A percentile compares a stretch with the other conserved stretches of the same genome.
phyloP scores from a whole-genome alignment of 2,329 filamentous ascomycete species.

The Microcyclosporella mali region DNA sequence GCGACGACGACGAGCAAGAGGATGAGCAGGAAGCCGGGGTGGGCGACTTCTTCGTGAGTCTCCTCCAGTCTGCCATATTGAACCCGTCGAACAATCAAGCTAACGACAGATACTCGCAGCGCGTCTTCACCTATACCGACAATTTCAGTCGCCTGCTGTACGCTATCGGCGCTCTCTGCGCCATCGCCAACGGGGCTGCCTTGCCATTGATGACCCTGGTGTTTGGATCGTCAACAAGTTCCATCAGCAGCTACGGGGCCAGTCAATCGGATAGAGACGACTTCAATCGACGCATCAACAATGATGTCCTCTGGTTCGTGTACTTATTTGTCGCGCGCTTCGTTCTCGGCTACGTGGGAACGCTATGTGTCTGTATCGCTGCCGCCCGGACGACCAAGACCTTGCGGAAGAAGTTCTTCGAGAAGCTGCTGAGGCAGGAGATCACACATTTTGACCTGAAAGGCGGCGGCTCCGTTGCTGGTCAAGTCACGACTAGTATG shows the following conservation, averaged over 20 bases:
- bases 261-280: neutral
- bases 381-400: conserved; percentile 47
- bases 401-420: conserved; percentile 57
- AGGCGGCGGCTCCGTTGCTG: conserved; percentile 41
- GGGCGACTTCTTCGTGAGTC: too few relatives aligned
- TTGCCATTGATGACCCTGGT: conserved; percentile 3
- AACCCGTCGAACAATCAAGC: too few relatives aligned
- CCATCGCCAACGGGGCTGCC: neutral
- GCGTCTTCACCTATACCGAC: too few relatives aligned
- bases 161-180: too few relatives aligned
- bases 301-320: conserved; percentile 1
- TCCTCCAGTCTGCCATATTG: too few relatives aligned
- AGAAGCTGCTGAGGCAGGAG: conserved; percentile 57
- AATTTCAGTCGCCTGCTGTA: too few relatives aligned
- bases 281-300: neutral
- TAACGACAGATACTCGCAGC: too few relatives aligned
- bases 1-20: too few relatives aligned
- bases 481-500: conserved; percentile 7
- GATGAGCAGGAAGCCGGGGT: too few relatives aligned
- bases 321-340: neutral
- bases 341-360: conserved; percentile 1
- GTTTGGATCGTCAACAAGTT: neutral
- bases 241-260: neutral
- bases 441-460: conserved; percentile 60
- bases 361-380: conserved; percentile 41